Conservation (phyloP, 2,329 filamentous ascomycete genomes). For the Volutella citrinella region DNA sequence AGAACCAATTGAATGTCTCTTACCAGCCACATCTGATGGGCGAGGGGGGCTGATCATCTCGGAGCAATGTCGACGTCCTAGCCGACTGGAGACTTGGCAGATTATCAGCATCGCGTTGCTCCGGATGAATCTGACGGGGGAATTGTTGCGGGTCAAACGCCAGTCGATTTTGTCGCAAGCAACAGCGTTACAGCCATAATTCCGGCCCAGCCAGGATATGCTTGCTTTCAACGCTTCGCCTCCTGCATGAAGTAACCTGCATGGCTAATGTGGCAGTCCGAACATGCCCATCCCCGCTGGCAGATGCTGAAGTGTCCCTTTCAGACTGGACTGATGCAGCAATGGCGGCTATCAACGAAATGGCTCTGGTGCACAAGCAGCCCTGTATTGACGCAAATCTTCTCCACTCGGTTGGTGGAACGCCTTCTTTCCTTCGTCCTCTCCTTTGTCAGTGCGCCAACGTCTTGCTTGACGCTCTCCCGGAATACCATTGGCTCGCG, state of each 20-base stretch:
- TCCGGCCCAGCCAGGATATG: slow-evolving; percentile 5
- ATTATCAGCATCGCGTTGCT: neutral
- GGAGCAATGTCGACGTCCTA: slow-evolving; percentile 1
- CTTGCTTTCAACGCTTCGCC: slow-evolving; percentile 8
- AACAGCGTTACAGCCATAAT: neutral
- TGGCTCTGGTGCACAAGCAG: slow-evolving; percentile 16
- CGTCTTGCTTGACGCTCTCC: no score
- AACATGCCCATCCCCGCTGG: slow-evolving; percentile 5
- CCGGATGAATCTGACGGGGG: slow-evolving; percentile 5
- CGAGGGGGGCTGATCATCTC: no score
- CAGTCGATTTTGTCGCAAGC: slow-evolving; percentile 12
- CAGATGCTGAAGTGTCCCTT: slow-evolving; percentile 5
- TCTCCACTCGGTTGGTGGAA: no score
- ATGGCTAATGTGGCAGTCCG: slow-evolving; percentile 9
- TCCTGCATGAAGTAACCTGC: slow-evolving; percentile 23
- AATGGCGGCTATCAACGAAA: slow-evolving; percentile 7
- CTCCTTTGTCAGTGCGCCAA: no score
- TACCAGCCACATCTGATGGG: no score
- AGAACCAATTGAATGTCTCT: no score
- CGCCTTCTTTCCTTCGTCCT: no score
- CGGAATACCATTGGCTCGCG: no score
- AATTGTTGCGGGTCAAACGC: slow-evolving; percentile 12
- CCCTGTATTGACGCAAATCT: no score
- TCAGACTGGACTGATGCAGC: no score
- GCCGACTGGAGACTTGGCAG: slow-evolving; percentile 6